Percentiles rank a stretch among this genome's conserved stretches.
phyloP scores from a whole-genome alignment of 2,329 filamentous ascomycete genomes.

The Scolecobasidium constrictum region DNA sequence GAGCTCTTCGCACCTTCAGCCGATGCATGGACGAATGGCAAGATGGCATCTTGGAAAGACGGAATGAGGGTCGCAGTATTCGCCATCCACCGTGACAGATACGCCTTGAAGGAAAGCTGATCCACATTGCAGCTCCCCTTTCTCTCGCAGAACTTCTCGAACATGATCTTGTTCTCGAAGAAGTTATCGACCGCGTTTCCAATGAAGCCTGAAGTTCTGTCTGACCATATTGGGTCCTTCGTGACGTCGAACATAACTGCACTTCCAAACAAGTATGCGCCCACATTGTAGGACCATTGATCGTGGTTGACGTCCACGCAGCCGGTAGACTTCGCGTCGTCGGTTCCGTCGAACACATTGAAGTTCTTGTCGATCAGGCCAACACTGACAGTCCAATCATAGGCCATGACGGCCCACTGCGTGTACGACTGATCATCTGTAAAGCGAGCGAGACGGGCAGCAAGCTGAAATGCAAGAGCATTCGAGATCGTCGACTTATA shows the following conservation, averaged over 20 bases:
- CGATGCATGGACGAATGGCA: constrained; percentile 27
- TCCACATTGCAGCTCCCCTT: constrained; percentile 54
- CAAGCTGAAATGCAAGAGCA: constrained; percentile 40
- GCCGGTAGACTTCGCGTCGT: constrained; percentile 17
- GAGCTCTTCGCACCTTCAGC: constrained; percentile 31
- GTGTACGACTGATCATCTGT: constrained; percentile 41
- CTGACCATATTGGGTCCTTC: constrained; percentile 40
- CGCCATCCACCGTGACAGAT: constrained; percentile 53
- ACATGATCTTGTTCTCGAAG: constrained; percentile 44
- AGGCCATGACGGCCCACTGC: constrained; percentile 46
- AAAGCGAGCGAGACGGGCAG: constrained; percentile 25
- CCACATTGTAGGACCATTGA: constrained; percentile 48
- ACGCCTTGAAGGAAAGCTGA: constrained; percentile 67
- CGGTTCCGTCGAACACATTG: constrained; percentile 35
- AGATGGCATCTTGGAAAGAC: constrained; percentile 26
- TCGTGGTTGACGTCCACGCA: constrained; percentile 41
- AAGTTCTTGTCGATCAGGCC: constrained; percentile 46
- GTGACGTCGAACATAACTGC: constrained; percentile 46
- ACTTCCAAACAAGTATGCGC: constrained; percentile 43
- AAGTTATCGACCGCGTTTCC: constrained; percentile 41
- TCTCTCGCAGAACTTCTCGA: constrained; percentile 57
- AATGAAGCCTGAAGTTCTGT: constrained; percentile 49
- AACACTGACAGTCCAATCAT: constrained; percentile 28
- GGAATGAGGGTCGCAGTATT: constrained; percentile 34
- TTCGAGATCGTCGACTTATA: constrained; percentile 38